phyloP scores from a whole-genome alignment of 495 filamentous ascomycete genomes.

The Collariella sp. region DNA sequence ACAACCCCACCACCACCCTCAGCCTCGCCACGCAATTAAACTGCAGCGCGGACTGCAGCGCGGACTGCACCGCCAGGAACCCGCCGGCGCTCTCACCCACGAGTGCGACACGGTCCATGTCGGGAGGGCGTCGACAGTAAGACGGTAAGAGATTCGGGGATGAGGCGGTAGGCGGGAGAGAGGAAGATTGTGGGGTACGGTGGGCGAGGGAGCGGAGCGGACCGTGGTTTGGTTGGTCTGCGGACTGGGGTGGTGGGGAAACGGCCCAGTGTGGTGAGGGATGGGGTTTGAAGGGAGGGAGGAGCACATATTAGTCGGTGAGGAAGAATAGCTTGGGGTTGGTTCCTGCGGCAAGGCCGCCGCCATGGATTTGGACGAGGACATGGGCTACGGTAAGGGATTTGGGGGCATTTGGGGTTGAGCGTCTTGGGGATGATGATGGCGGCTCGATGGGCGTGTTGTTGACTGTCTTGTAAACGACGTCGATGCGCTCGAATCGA shows the following conservation, averaged over 20 bases:
- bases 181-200: conserved; percentile 20
- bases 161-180: conserved; percentile 37
- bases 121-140: conserved; percentile 37
- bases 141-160: conserved; percentile 40
- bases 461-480: conserved; percentile 19
- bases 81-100: conserved; percentile 33
- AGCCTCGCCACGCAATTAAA: conserved; percentile 8
- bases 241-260: no score
- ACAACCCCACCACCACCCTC: conserved; percentile 11
- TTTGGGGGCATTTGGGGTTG: not conserved
- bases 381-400: not conserved
- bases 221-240: no score
- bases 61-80: conserved; percentile 30
- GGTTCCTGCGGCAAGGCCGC: conserved; percentile 13
- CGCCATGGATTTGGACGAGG: conserved; percentile 19
- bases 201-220: conserved; percentile 7
- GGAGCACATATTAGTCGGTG: conserved; percentile 7
- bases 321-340: conserved; percentile 14
- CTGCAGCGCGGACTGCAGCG: conserved; percentile 25
- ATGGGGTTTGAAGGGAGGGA: not conserved
- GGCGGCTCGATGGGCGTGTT: conserved; percentile 7
- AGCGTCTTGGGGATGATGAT: conserved; percentile 13
- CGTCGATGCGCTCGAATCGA: conserved; percentile 7
- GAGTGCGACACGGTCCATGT: conserved; percentile 11
- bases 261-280: not conserved